Percentiles rank a stretch among this genome's conserved stretches.
phyloP scores from a whole-genome alignment of 768 basidiomycete species.

The Boletus speciosus region DNA sequence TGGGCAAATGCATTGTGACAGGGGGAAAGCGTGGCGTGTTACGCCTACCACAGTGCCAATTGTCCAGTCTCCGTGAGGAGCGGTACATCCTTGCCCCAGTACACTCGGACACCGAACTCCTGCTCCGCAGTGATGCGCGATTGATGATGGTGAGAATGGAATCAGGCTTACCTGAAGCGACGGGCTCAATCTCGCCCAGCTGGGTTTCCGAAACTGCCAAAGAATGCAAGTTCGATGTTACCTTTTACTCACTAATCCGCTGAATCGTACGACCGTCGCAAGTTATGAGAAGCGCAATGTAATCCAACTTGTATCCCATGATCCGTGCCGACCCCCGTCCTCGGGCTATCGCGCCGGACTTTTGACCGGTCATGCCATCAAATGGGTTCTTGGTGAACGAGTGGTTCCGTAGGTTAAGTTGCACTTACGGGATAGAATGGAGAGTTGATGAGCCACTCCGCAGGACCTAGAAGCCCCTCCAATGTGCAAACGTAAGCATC shows the following conservation, averaged over 20 bases:
- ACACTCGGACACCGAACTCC: not conserved
- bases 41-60: not conserved
- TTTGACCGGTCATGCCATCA: not conserved
- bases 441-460: slow-evolving; percentile 1
- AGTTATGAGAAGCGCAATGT: slow-evolving; percentile 3
- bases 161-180: not conserved
- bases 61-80: slow-evolving; percentile 4
- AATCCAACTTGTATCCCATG: slow-evolving; percentile 3
- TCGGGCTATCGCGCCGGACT: not conserved
- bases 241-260: slow-evolving; percentile 7
- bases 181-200: not conserved
- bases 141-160: slow-evolving; percentile 7
- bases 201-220: not conserved
- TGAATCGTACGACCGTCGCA: not conserved
- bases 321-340: slow-evolving; percentile 19
- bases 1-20: slow-evolving; percentile 5
- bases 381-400: not conserved
- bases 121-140: slow-evolving; percentile 7
- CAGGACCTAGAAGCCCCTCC: not conserved
- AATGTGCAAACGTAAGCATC: not conserved
- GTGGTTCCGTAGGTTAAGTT: slow-evolving; percentile 1
- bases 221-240: slow-evolving; percentile 7
- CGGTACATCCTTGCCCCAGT: slow-evolving; percentile 3
- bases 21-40: slow-evolving; percentile 8
- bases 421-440: slow-evolving; percentile 16